phyloP scores from a whole-genome alignment of 2,329 filamentous ascomycete species.

The Neonectria hederae region DNA sequence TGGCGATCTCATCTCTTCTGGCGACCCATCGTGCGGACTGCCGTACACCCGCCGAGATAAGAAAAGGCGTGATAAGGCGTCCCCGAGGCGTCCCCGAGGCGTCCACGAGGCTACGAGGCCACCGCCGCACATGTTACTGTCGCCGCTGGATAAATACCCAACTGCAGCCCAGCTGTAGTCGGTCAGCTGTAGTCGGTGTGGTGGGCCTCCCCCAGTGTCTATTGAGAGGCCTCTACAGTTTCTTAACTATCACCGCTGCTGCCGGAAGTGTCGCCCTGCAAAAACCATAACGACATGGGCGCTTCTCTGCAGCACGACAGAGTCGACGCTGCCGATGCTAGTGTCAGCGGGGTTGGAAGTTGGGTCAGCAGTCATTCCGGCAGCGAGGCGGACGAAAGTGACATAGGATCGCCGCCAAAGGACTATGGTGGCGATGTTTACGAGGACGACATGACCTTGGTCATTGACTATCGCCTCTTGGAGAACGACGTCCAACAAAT shows the following conservation, averaged over 20 bases:
- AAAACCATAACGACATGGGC: not conserved
- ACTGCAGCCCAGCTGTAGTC: not conserved
- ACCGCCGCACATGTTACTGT: not conserved
- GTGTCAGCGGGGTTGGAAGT: slow-evolving; percentile 9
- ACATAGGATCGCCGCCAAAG: not conserved
- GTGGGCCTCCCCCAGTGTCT: not conserved
- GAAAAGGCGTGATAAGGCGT: not conserved
- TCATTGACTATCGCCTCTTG: not conserved
- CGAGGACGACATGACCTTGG: not conserved
- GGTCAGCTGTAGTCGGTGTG: not conserved
- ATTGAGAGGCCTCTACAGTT: no score
- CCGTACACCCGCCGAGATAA: not conserved
- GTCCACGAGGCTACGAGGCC: slow-evolving; percentile 11
- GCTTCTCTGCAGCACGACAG: not conserved
- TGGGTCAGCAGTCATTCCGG: not conserved
- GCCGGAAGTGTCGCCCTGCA: not conserved
- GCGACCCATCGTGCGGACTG: not conserved
- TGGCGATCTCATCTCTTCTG: not conserved
- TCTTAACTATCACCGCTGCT: no score
- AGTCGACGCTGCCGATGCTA: not conserved
- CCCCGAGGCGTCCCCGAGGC: not conserved
- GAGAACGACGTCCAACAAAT: not conserved
- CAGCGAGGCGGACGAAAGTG: not conserved
- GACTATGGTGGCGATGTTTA: not conserved
- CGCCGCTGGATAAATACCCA: slow-evolving; percentile 3